Base-by-base conservation (phyloP, 306 rosid genomes). In the Glycyrrhiza uralensis region DNA sequence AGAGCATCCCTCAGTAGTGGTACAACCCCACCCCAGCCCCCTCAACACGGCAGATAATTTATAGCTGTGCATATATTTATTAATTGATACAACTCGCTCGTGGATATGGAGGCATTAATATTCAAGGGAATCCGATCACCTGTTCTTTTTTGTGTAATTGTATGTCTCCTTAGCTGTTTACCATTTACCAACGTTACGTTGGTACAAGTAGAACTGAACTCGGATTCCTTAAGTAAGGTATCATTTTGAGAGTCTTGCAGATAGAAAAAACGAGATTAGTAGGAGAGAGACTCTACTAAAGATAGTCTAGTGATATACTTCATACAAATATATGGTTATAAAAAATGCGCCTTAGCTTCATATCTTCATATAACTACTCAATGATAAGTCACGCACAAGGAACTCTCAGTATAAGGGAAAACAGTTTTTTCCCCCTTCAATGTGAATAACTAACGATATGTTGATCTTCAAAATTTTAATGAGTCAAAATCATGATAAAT, bases 21-120 rank as follows among this genome's bases (percentile, higher is more conserved):
- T 58, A 51, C 70, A 67, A 50, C 35, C 69, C 75, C 52, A 66
- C 52, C 24, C 69, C 75, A 42, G 58, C 52, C 24, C 28, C 50
- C 59, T 42, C 18, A 22, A 18, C 5, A 41, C 1, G 15, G 22
- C 75, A 66, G 14, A 38, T 23, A 74, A 80, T 80, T 80, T 75
- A 61, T 68, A 68, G 76, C 51, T 69, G 44, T 79, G 61, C 36
- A 22, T 74, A 20, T 32, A 74, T 45, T 72, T 46, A 54, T 69
- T 70, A 30, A 14, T 33, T 69, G 45, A 50, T 52, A 46, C 52
- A 49, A 41, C 60, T 19, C 17, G 33, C 41, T 56, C 54, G 47
- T 73, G 6, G 28, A 75, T 60, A 41, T 42, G 36, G 28, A 9
- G 35, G 11, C 59, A 47, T 65, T 72, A 45, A 72, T 67, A 55